Percentiles rank a stretch among this genome's conserved stretches.
Conservation (phyloP, 768 basidiomycete species). For the Cystofilobasidium capitatum region DNA sequence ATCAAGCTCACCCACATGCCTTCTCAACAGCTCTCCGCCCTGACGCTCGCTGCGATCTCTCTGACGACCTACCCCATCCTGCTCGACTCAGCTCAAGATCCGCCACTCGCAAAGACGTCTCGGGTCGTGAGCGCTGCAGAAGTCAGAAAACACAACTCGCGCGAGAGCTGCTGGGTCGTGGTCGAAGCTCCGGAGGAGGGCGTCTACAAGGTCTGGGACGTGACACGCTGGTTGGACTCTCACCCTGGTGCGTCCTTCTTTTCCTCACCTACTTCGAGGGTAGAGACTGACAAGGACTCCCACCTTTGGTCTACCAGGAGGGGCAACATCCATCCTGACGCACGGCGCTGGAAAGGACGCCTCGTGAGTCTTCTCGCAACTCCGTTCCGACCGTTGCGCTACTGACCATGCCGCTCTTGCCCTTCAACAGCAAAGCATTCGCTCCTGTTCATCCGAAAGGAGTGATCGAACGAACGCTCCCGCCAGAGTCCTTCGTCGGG, state of each 20-base stretch:
- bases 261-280: constrained; percentile 29
- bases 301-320: neutral
- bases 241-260: constrained; percentile 40
- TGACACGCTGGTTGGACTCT: constrained; percentile 39
- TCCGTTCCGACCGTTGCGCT: neutral
- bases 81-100: neutral
- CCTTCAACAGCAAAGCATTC: constrained; percentile 34
- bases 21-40: no score
- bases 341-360: constrained; percentile 40
- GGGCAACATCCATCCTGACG: neutral
- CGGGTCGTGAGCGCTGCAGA: neutral
- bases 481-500: constrained; percentile 35
- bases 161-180: neutral
- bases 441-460: constrained; percentile 40
- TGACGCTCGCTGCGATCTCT: no score
- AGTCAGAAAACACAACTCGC: neutral
- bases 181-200: neutral
- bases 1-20: no score
- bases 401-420: neutral
- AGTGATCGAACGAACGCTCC: constrained; percentile 37
- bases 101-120: neutral
- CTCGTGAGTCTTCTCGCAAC: constrained; percentile 33
- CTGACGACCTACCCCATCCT: neutral
- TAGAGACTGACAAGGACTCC: neutral
- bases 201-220: constrained; percentile 17